Conservation (phyloP, 805 yeast genomes). For the Pichia manshurica region DNA sequence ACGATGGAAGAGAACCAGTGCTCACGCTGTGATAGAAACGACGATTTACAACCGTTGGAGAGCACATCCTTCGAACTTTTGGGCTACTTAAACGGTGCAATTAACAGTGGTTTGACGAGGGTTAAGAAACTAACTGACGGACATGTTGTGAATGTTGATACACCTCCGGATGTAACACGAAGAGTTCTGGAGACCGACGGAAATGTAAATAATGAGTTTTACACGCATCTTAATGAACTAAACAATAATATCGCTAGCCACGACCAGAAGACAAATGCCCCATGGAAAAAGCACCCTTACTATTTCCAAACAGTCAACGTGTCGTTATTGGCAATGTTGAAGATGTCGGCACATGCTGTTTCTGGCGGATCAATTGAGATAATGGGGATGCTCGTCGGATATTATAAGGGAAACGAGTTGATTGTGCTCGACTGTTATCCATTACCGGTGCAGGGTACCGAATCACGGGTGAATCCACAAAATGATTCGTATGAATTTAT, state of each 20-base stretch:
- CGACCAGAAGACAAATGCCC: constrained; percentile 26
- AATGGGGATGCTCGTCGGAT: constrained; percentile 93
- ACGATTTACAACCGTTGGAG: background rate
- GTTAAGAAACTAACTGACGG: background rate
- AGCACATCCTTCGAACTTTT: background rate
- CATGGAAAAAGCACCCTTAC: constrained; percentile 54
- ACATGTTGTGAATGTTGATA: background rate
- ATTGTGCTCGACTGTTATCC: constrained; percentile 78
- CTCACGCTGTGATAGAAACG: too few relatives aligned
- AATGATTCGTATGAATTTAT: constrained; percentile 92
- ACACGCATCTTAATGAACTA: background rate
- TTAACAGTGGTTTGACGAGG: background rate
- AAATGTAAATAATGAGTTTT: background rate
- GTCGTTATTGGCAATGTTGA: constrained; percentile 64
- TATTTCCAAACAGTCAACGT: constrained; percentile 59
- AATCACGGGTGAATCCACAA: constrained; percentile 91
- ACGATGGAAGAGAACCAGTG: too few relatives aligned
- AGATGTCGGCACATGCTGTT: constrained; percentile 76
- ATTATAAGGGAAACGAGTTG: constrained; percentile 45
- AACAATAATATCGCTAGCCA: background rate
- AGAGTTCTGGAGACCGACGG: background rate
- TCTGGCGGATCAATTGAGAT: constrained; percentile 84
- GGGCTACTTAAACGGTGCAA: background rate
- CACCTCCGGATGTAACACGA: background rate
- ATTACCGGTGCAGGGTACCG: constrained; percentile 93